Base-by-base conservation (phyloP, 2,329 filamentous ascomycete species). In the Hypomyces rosellus region DNA sequence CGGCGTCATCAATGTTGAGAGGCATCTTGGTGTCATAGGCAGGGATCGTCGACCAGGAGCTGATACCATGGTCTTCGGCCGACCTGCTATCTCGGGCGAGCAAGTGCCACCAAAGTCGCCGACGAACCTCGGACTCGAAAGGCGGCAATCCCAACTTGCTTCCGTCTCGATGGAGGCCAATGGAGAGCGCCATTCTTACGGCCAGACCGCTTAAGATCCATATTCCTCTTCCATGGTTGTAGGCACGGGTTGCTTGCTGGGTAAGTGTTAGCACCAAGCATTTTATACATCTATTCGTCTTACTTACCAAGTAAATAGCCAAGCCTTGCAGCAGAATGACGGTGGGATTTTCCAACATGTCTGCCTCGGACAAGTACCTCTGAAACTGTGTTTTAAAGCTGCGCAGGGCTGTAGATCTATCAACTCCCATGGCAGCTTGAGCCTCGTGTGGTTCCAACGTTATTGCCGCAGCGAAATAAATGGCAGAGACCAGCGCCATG, bases 111-210 rank as follows among this genome's bases (percentile, higher is more conserved):
- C 80, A 84, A 0, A 82, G 57, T 1, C 80, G 68, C 2, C 80
- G 70, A 6, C 79, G 69, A 53, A 82, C 72, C 56, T 83, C 78
- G 1, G 73, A 69, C 46, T 82, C 78, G 42, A 78, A 81, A 0
- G 75, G 72, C 0, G 73, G 66, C 0, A 83, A 62, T 0, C 69
- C 69, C 2, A 81, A 65, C 16, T 67, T 62, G 1, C 60, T 63
- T 9, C 69, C 69, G 45, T 82, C 78, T 11, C 75, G 69, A 53
- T 83, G 79, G 2, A 83, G 66, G 0, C 80, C 80, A 25, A 81
- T 72, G 2, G 69, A 69, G 53, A 76, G 69, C 2, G 73, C 75
- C 15, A 74, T 66, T 8, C 75, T 68, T 30, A 77, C 65, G 2
- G 70, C 70, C 3, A 75, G 61, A 0, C 74, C 74, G 22, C 68